Evolutionary conservation across 129 eudicot genomes (phyloP), one percentile per base, ranked within the genome.

Genomic region (Smallanthus sonchifolius): DNA sequence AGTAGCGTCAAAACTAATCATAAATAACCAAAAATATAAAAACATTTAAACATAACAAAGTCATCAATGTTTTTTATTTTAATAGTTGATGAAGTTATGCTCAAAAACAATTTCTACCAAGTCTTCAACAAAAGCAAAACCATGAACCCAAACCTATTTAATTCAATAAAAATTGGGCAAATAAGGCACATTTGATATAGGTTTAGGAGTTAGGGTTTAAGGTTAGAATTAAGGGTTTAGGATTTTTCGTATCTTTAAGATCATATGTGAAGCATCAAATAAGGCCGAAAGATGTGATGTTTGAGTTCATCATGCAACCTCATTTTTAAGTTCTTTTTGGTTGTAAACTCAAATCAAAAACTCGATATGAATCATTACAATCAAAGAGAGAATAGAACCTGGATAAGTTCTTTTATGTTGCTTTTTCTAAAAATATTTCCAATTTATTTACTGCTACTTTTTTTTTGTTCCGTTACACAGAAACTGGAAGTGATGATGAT

Each of bases 401-500:
- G n/a, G n/a, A n/a, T n/a, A n/a, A n/a, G n/a, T n/a, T n/a, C n/a
- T n/a, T n/a, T n/a, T n/a, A n/a, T n/a, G n/a, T n/a, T n/a, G n/a
- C n/a, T n/a, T n/a, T n/a, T n/a, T n/a, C n/a, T n/a, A 60, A 52
- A 52, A 19, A 56, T 56, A 3, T 9, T 56, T 24, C 30, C 38
- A 57, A 4, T 30, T 3, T 57, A 32, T 13, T 28, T 24, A 57
- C 15, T 57, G 64, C 38, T 57, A 24, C 14, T 28, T 56, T 57
- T n/a, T 10, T 30, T 60, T 42, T 60, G 5, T 60, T 15, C 32
- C 11, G 65, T 20, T 56, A 48, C 65, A 28, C 96, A 90, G 98
- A 94, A 83, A 90, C 98, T 2, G 98, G 97, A 77, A 94, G 98
- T 65, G 98, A 90, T 69, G 98, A 94, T 81, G 98, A 96, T 64